Base-by-base conservation (phyloP, 257 asterid species). In the Leonotis leonurus region DNA sequence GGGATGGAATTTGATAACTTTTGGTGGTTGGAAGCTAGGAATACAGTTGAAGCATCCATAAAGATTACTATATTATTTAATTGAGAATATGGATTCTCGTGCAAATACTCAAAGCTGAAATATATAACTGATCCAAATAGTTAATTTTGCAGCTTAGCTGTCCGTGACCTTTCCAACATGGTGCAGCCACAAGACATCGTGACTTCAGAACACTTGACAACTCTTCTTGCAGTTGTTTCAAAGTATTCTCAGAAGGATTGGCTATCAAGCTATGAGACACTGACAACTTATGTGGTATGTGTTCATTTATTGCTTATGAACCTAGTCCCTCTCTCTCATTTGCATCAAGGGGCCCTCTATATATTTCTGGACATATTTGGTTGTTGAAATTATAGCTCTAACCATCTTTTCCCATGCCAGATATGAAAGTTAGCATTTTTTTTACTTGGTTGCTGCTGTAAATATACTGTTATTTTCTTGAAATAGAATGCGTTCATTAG, bases 181-280 rank as follows among this genome's bases (percentile, higher is more conserved):
- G 97, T 88, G 71, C 83, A 88, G 74, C 89, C 87, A 52, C 64
- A 75, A 59, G 95, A 87, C 58, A 70, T 90, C 21, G 65, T 90
- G 61, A 64, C 82, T 59, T 73, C 96, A 17, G 96, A 90, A 70
- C 96, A 90, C 75, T 71, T 90, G 52, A 83, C 86, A 26, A 90
- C 95, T 58, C 92, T 90, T 45, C 83, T 85, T 24, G 94, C 95
- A 9, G 44, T 90, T 74, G 88, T 90, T 78, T 60, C 90, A 3
- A 85, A 83, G 73, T 88, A 81, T 76, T 88, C 94, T 51, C 96
- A 93, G 78, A 93, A 93, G 69, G 97, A 93, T 74, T 93, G 99
- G 97, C 57, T 89, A 50, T 78, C 96, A 73, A 79, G 92, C 88
- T 87, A 93, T 2, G 99, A 89, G 79, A 81, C 94, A 51, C 89